These are phyloP conservation scores for Chalciporus piperatus DNA, from an alignment of 768 basidiomycete species.

Conservation along the genomic window DNA sequence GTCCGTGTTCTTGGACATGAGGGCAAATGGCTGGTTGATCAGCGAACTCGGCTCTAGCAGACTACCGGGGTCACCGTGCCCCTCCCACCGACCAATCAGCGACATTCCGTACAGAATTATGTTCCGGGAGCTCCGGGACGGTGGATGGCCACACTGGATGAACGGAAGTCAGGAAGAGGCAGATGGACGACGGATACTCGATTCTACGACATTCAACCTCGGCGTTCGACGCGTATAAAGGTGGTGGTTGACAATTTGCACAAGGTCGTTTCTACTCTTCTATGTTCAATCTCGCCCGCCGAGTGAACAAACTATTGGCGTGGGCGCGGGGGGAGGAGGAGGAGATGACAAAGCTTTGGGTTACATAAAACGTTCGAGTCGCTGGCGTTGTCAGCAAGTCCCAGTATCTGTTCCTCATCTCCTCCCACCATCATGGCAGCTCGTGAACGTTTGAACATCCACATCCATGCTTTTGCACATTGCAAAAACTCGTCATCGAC, in stretches of 20 bases:
- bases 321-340: slow-evolving; percentile 1
- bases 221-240: no score
- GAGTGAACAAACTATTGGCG: not conserved
- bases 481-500: not conserved
- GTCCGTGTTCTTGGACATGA: no score
- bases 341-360: slow-evolving; percentile 34
- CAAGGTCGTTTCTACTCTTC: no score
- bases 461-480: not conserved
- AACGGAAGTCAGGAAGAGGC: not conserved
- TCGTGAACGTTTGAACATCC: not conserved
- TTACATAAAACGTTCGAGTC: slow-evolving; percentile 34
- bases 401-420: slow-evolving; percentile 27
- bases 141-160: not conserved
- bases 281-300: not conserved
- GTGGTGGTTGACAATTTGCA: no score
- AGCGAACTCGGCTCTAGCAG: not conserved
- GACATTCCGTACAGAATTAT: not conserved
- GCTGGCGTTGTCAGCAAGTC: slow-evolving; percentile 34
- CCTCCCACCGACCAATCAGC: not conserved
- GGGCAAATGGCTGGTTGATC: not conserved
- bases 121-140: not conserved
- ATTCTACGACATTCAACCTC: no score
- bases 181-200: no score
- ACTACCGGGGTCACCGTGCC: no score
- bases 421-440: slow-evolving; percentile 32